Percentiles rank a stretch among this genome's conserved stretches.
These are phyloP conservation scores for Sporothrix phasma DNA, from an alignment of 2,329 filamentous ascomycete genomes.

Conservation along the genomic window DNA sequence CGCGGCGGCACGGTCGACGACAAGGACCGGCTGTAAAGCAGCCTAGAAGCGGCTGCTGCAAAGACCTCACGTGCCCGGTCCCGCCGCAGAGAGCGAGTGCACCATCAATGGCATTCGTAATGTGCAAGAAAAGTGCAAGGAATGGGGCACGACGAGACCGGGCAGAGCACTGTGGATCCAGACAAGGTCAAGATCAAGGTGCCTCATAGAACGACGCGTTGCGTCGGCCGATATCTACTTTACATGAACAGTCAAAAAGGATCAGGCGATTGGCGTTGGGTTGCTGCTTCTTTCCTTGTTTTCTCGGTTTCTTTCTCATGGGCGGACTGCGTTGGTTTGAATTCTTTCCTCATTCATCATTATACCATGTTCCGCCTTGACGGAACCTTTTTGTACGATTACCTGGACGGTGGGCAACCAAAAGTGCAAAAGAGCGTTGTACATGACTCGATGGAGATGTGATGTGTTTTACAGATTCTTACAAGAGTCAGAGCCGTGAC, in stretches of 20 bases:
- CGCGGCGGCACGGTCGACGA: constrained; percentile 43
- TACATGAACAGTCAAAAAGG: not conserved
- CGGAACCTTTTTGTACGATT: not conserved
- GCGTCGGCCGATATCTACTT: too few species aligned
- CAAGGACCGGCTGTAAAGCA: constrained; percentile 21
- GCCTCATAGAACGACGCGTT: too few species aligned
- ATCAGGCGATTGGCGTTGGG: not conserved
- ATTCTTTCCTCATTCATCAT: not conserved
- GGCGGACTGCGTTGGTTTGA: not conserved
- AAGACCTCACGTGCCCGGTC: too few species aligned
- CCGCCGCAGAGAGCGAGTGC: too few species aligned
- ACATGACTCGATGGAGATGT: not conserved
- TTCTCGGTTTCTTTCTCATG: not conserved
- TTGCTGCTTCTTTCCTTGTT: not conserved
- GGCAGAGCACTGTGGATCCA: too few species aligned
- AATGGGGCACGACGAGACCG: too few species aligned
- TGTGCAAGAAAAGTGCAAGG: too few species aligned
- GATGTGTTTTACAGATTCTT: not conserved
- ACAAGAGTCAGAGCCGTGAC: not conserved
- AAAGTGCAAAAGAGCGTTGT: not conserved
- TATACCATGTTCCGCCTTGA: not conserved
- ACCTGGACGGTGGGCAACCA: not conserved
- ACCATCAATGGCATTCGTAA: too few species aligned
- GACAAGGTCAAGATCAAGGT: too few species aligned
- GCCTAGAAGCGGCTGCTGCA: too few species aligned